A percentile compares a stretch with the other conserved stretches of the same genome.
Evolutionary conservation across 768 basidiomycete species (phyloP).

Genomic region (Suillus ampliporus): DNA sequence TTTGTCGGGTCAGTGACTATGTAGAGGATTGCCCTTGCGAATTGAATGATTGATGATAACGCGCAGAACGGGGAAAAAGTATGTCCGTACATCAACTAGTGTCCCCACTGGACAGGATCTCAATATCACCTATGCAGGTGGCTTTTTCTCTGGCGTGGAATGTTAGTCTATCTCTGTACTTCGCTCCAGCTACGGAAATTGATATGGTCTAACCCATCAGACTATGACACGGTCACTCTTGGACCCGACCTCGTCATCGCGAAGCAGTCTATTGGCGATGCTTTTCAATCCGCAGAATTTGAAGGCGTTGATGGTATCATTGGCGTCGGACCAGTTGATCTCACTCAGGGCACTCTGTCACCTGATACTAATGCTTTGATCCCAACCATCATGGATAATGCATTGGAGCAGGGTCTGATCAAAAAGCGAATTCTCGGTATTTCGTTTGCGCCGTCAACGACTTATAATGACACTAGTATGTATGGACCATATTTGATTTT

Average conservation of each 20-base stretch:
- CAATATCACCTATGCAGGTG: slow-evolving; percentile 16
- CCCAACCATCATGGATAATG: slow-evolving; percentile 34
- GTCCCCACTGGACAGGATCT: slow-evolving; percentile 29
- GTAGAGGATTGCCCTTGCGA: background rate
- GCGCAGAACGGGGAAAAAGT: slow-evolving; percentile 26
- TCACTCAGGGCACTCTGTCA: slow-evolving; percentile 18
- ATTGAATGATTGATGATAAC: background rate
- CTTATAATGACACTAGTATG: slow-evolving; percentile 22
- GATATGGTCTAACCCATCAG: slow-evolving; percentile 11
- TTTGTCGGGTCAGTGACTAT: slow-evolving; percentile 29
- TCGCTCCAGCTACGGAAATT: background rate
- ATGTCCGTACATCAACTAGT: slow-evolving; percentile 28
- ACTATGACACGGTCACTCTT: slow-evolving; percentile 33
- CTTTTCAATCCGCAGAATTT: slow-evolving; percentile 20
- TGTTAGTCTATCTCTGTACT: slow-evolving; percentile 21
- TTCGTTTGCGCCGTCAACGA: slow-evolving; percentile 29
- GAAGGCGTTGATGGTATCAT: slow-evolving; percentile 32
- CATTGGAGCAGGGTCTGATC: slow-evolving; percentile 26
- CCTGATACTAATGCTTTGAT: slow-evolving; percentile 13
- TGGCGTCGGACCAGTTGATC: slow-evolving; percentile 31
- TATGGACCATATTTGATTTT: background rate
- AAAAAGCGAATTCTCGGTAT: slow-evolving; percentile 23
- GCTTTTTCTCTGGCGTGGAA: slow-evolving; percentile 39
- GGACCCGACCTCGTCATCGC: slow-evolving; percentile 28
- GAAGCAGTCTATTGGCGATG: slow-evolving; percentile 37